These are phyloP conservation scores for Dacryopinax spathularia DNA, from an alignment of 768 basidiomycete species.

Conservation along the genomic window DNA sequence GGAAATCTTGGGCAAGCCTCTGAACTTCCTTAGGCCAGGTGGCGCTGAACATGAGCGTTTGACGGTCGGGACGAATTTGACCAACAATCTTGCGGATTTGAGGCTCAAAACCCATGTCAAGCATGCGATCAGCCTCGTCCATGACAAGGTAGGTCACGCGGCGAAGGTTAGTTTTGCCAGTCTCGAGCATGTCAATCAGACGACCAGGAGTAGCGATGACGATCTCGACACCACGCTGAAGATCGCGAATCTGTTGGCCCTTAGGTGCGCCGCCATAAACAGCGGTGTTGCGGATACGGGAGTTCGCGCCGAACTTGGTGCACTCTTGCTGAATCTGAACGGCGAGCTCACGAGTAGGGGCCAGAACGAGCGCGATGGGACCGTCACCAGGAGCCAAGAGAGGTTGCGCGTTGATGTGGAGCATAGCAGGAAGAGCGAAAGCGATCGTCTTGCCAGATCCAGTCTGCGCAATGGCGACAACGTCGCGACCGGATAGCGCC, in stretches of 20 bases:
- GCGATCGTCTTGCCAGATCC: constrained; percentile 98
- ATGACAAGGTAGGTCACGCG: constrained; percentile 96
- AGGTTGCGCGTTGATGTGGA: constrained; percentile 99
- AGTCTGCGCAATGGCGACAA: constrained; percentile 94
- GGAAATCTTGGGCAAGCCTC: constrained; percentile 91
- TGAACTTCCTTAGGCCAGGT: constrained; percentile 99
- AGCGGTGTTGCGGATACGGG: constrained; percentile 93
- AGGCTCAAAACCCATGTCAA: constrained; percentile 99
- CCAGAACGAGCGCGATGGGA: constrained; percentile 90
- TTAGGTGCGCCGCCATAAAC: constrained; percentile 99
- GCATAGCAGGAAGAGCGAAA: constrained; percentile 96
- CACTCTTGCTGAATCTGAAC: constrained; percentile 99
- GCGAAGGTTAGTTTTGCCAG: constrained; percentile 87
- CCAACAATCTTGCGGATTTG: constrained; percentile 96
- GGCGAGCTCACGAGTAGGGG: constrained; percentile 94
- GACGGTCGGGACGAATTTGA: constrained; percentile 95
- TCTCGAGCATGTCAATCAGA: constrained; percentile 97
- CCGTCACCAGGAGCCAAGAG: constrained; percentile 87
- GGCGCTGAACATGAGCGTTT: constrained; percentile 98
- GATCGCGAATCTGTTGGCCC: constrained; percentile 93
- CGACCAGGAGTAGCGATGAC: constrained; percentile 99
- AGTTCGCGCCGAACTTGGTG: constrained; percentile 89
- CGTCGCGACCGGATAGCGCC: constrained; percentile 86
- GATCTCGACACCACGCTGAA: constrained; percentile 92
- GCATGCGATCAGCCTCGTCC: constrained; percentile 99